These are phyloP conservation scores for Adansonia madagascariensis DNA, from an alignment of 441 rosid species.

Conservation along the genomic window DNA sequence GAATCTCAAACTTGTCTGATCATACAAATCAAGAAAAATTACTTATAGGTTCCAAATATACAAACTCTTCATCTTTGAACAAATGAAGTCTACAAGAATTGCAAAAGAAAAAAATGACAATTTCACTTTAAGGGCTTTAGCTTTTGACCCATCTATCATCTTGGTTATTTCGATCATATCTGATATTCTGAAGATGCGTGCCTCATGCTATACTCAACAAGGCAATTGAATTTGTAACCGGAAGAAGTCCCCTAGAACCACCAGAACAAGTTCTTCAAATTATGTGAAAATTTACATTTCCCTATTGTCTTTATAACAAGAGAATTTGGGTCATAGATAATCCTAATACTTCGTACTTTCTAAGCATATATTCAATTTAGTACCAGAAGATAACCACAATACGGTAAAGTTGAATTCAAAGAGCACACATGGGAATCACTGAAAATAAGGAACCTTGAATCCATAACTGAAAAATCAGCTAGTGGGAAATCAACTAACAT, in stretches of 20 bases:
- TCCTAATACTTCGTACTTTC: background rate
- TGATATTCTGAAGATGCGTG: background rate
- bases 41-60: background rate
- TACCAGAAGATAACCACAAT: background rate
- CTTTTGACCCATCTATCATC: constrained; percentile 1
- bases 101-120: background rate
- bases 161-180: background rate
- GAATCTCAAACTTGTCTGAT: background rate
- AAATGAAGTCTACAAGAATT: background rate
- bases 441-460: background rate
- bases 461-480: background rate
- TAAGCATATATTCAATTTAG: background rate
- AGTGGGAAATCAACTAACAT: background rate
- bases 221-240: background rate
- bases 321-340: background rate
- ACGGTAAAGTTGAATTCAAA: background rate
- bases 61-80: background rate
- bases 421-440: background rate
- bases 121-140: constrained; percentile 3
- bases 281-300: background rate
- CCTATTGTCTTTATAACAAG: background rate
- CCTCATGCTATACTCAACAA: background rate
- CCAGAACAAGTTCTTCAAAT: background rate
- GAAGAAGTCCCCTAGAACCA: background rate
- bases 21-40: background rate